These are phyloP conservation scores for Peniophora sp. DNA, from an alignment of 1,284 basidiomycete genomes.

Conservation along the genomic window DNA sequence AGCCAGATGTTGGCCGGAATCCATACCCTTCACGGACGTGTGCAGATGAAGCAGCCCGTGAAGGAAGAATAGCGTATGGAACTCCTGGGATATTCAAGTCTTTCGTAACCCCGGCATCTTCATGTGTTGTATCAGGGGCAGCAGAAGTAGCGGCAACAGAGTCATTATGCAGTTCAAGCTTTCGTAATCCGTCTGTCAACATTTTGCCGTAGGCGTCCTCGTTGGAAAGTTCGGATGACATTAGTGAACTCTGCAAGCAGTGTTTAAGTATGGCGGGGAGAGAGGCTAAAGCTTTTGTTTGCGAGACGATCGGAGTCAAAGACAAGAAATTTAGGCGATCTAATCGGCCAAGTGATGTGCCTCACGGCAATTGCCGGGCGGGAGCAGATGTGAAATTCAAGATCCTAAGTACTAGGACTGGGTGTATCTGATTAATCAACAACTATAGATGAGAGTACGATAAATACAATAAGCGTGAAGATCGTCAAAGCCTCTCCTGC, in stretches of 20 bases:
- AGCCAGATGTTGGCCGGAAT: slow-evolving; percentile 63
- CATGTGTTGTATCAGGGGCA: slow-evolving; percentile 5
- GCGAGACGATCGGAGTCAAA: too few relatives aligned
- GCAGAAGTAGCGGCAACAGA: not conserved
- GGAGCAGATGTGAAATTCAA: too few relatives aligned
- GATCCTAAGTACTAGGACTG: too few relatives aligned
- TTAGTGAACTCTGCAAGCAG: not conserved
- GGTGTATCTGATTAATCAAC: too few relatives aligned
- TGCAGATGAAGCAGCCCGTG: not conserved
- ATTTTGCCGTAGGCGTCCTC: slow-evolving; percentile 14
- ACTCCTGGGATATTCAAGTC: not conserved
- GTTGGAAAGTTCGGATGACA: slow-evolving; percentile 10
- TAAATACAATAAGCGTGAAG: too few relatives aligned
- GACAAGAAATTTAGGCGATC: too few relatives aligned
- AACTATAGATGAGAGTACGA: too few relatives aligned
- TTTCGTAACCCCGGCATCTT: slow-evolving; percentile 9
- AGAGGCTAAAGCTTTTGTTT: too few relatives aligned
- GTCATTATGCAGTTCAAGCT: slow-evolving; percentile 16
- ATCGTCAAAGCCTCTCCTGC: too few relatives aligned
- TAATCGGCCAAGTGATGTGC: too few relatives aligned
- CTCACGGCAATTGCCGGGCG: too few relatives aligned
- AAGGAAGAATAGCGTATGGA: slow-evolving; percentile 9
- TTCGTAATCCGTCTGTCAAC: slow-evolving; percentile 22
- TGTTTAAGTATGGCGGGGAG: not conserved
- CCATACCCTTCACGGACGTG: slow-evolving; percentile 67